These are phyloP conservation scores for Kazachstania martiniae DNA, from an alignment of 805 yeast species.

Conservation along the genomic window DNA sequence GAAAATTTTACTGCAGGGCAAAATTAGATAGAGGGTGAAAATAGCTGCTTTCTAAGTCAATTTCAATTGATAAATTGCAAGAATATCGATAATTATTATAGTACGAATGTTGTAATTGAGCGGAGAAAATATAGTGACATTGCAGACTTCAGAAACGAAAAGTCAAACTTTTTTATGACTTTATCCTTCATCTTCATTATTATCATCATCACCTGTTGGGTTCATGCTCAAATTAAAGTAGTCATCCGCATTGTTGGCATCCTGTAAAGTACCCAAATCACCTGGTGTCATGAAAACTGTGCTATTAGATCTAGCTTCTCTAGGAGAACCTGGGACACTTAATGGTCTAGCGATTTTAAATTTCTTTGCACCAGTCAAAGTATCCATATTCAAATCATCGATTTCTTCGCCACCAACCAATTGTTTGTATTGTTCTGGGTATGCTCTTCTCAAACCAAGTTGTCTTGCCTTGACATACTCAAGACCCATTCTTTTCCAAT, in stretches of 20 bases:
- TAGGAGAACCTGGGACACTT: conserved; percentile 96
- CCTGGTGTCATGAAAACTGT: conserved; percentile 91
- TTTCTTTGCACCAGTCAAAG: conserved; percentile 31
- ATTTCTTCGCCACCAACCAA: conserved; percentile 24
- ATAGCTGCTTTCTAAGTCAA: too few relatives aligned
- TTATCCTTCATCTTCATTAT: conserved; percentile 21
- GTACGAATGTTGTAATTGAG: too few relatives aligned
- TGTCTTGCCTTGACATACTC: conserved; percentile 94
- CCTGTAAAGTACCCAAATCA: conserved; percentile 92
- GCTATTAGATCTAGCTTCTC: conserved; percentile 30
- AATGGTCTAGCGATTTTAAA: conserved; percentile 81
- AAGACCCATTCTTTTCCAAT: conserved; percentile 97
- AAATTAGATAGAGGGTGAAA: too few relatives aligned
- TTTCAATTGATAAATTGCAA: too few relatives aligned
- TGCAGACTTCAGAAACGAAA: too few relatives aligned
- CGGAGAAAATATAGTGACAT: too few relatives aligned
- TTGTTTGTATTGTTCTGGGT: conserved; percentile 66
- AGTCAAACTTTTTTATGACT: too few relatives aligned
- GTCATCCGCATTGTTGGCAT: conserved; percentile 72
- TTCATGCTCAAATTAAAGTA: conserved; percentile 40
- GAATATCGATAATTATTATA: too few relatives aligned
- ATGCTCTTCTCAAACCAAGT: conserved; percentile 83
- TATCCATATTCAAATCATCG: conserved; percentile 21
- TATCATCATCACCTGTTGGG: conserved; percentile 28
- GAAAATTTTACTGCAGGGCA: too few relatives aligned